Evolutionary conservation across 148 eudicot species (phyloP).

Genomic region (Agrostemma githago): DNA sequence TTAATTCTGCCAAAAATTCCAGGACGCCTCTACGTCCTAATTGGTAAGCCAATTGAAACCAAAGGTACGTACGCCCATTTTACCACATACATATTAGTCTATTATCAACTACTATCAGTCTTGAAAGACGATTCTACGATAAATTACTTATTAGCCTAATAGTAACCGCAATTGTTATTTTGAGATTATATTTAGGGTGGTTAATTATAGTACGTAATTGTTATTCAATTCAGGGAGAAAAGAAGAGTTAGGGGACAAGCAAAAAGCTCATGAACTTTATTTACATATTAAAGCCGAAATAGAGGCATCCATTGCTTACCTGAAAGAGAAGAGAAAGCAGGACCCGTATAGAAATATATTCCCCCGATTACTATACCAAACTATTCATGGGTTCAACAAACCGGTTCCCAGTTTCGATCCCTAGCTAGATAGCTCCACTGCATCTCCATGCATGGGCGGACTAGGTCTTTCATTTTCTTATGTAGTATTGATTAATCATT

Average conservation of each 20-base stretch:
- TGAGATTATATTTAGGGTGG: too few species aligned
- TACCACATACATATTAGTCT: too few species aligned
- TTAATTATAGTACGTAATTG: too few species aligned
- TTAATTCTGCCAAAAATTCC: constrained; percentile 57
- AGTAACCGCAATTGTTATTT: too few species aligned
- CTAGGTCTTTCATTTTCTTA: too few species aligned
- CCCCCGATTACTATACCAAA: constrained; percentile 43
- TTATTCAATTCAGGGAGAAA: constrained; percentile 37
- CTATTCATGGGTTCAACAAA: constrained; percentile 41
- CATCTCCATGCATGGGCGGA: neutral
- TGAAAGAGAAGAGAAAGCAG: constrained; percentile 55
- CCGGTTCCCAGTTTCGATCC: constrained; percentile 52
- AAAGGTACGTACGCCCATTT: constrained; percentile 31
- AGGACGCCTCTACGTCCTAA: constrained; percentile 60
- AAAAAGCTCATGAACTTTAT: constrained; percentile 48
- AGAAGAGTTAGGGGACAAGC: constrained; percentile 43
- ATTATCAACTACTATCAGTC: too few species aligned
- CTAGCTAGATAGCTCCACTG: too few species aligned
- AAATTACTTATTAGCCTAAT: too few species aligned
- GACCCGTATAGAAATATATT: constrained; percentile 58
- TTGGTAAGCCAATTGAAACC: constrained; percentile 79
- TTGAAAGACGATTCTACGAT: too few species aligned
- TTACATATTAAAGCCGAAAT: constrained; percentile 55
- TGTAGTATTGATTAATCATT: too few species aligned
- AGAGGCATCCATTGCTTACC: constrained; percentile 47